Evolutionary conservation across 78 protist genomes (phyloP), one percentile per base, ranked within the genome.

Genomic region (Anaeramoeba flamelloides): DNA sequence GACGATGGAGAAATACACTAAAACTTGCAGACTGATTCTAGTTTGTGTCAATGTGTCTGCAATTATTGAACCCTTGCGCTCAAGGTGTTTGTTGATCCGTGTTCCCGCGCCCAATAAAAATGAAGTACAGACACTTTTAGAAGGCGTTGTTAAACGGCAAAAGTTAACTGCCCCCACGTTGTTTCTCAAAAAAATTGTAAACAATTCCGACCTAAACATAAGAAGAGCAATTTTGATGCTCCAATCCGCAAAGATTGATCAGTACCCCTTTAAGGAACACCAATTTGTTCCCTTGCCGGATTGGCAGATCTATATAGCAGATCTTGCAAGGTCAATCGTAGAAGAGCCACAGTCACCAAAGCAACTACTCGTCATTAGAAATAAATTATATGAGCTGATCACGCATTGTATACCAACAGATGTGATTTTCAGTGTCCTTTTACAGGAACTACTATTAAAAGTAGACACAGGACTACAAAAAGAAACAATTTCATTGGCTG

Each of bases 1-100:
- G 39, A 95, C 98, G 8, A 97, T 97, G 99, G 99, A 97, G 65
- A 86, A 80, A 64, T 93, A 89, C 88, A 78, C 84, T n/a, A 1
- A 41, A 3, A 79, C 82, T n/a, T 85, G 87, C 75, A 38, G 38
- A 8, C 36, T 96, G 1, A 84, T 96, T 1, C 82, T 96, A 3
- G 31, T 65, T 77, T 84, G 92, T 41, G 86, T 78, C 40, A 76
- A 79, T 38, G 69, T 89, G 38, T 36, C 84, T n/a, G 81, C 83
- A 38, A 87, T 97, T 3, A 86, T 97, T 36, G 91, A 86, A 17
- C 97, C 99, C 17, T 77, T 97, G 39, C 84, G 93, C 30, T 85
- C 92, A 0, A 88, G 99, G 12, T 97, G 99, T 79, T 69, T 97
- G 0, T 85, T 82, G 33, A 64, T 97, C 17, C 85, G 98, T 0